Base-by-base conservation (phyloP, 805 yeast genomes). In the Starmerella floricola region DNA sequence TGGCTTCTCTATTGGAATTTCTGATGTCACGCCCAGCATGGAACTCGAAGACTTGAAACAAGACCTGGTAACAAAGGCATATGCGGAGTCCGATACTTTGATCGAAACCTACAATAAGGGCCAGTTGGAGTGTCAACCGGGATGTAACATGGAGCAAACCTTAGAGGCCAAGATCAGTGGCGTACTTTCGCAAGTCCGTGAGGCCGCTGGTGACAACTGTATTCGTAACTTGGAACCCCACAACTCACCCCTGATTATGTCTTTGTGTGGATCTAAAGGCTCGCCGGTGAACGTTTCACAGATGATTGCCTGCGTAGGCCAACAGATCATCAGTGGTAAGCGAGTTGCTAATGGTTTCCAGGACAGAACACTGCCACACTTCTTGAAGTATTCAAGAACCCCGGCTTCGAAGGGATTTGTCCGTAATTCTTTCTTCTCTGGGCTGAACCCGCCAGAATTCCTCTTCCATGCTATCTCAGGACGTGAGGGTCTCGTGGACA, bases 321-420 rank as follows among this genome's bases (percentile, higher is more conserved):
- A 91, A 67, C 99, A 91, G 65, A 91, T 91, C 68, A 91, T 91
- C 54, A 79, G 95, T 3, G 99, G 99, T 63, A 83, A 85, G 60
- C 94, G 99, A 73, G 98, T 91, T 48, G 97, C 98, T 19, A 95
- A 91, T 70, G 99, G 99, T n/a, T 91, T 91, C 72, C 97, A 91
- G 63, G 97, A 91, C 65, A 78, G 99, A 64, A 85, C 98, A 0
- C 67, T 91, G 53, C 99, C 99, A 11, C 99, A 91, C 65, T 91
- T 91, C 68, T 77, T 84, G 36, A 91, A 93, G 64, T 82, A 82
- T 62, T 87, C 97, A 51, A 87, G 88, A 61, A 84, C 96, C 32
- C 98, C 98, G 1, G 95, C 88, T 51, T 84, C 95, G 6, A 91
- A 91, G 64, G 99, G 99, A 57, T 91, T 91, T 57, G 98, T 91